phyloP scores from a whole-genome alignment of 2,329 filamentous ascomycete species.

The Cryoendolithus antarcticus region DNA sequence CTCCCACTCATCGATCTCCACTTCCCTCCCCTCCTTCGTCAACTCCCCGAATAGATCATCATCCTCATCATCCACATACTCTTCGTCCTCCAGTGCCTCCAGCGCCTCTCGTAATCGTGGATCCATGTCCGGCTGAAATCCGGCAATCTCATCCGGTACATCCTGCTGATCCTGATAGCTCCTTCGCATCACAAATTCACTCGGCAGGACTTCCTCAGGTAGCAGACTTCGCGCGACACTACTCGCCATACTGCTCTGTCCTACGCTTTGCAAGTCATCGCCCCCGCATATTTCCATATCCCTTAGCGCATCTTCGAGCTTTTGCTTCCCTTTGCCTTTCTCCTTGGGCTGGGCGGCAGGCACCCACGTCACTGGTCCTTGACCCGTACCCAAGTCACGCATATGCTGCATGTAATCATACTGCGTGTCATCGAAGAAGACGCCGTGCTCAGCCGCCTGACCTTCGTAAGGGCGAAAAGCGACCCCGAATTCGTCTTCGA shows the following conservation, averaged over 20 bases:
- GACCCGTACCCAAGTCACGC: constrained; percentile 59
- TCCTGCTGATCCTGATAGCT: constrained; percentile 91
- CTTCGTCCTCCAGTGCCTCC: constrained; percentile 89
- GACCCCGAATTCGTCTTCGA: constrained; percentile 61
- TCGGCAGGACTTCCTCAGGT: constrained; percentile 64
- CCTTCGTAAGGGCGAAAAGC: constrained; percentile 79
- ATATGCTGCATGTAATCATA: constrained; percentile 99
- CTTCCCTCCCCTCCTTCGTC: constrained; percentile 56
- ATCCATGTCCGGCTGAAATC: constrained; percentile 97
- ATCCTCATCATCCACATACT: constrained; percentile 64
- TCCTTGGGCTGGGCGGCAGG: constrained; percentile 44
- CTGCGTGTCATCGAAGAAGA: constrained; percentile 87
- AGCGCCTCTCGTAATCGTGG: constrained; percentile 79
- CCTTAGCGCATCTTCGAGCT: constrained; percentile 70
- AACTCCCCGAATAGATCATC: constrained; percentile 75
- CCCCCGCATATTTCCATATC: constrained; percentile 36
- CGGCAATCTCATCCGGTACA: constrained; percentile 78
- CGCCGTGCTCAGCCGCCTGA: constrained; percentile 84
- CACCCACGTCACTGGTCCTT: constrained; percentile 62
- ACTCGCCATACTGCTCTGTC: constrained; percentile 28
- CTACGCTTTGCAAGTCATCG: constrained; percentile 31
- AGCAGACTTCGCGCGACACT: constrained; percentile 36
- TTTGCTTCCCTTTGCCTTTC: constrained; percentile 55
- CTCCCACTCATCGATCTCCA: constrained; percentile 72
- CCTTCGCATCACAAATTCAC: constrained; percentile 61